These are phyloP conservation scores for Nepenthes mirabilis DNA, from an alignment of 148 eudicot species.

Conservation along the genomic window DNA sequence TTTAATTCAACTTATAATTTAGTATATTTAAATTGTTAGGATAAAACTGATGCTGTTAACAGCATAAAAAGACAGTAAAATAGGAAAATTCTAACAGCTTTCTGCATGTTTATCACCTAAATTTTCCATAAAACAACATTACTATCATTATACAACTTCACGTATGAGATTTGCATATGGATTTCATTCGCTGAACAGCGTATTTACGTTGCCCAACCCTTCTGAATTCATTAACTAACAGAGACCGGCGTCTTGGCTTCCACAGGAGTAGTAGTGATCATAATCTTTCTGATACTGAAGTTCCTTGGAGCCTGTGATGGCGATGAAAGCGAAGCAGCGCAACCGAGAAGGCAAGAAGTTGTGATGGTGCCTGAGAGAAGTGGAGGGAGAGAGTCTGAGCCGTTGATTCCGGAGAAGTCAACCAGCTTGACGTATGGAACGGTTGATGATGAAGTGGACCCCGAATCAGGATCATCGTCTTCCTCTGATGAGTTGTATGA, in stretches of 20 bases:
- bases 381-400: constrained; percentile 13
- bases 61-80: too few species aligned
- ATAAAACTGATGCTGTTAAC: too few species aligned
- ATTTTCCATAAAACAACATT: too few species aligned
- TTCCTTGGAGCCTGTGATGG: constrained; percentile 12
- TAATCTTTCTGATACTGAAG: constrained; percentile 10
- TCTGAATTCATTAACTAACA: too few species aligned
- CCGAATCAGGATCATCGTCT: constrained; percentile 7
- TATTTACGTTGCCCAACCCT: too few species aligned
- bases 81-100: too few species aligned
- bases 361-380: not conserved
- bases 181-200: too few species aligned
- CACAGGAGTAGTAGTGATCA: constrained; percentile 4
- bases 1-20: too few species aligned
- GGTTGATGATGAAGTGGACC: constrained; percentile 17
- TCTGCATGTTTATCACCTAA: too few species aligned
- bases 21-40: too few species aligned
- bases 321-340: not conserved
- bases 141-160: too few species aligned
- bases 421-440: constrained; percentile 21
- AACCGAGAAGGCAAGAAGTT: not conserved
- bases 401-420: constrained; percentile 17
- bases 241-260: not conserved
- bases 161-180: too few species aligned
- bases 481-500: constrained; percentile 33